Base-by-base conservation (phyloP, 2,329 filamentous ascomycete genomes). In the Mariannaea sp. region DNA sequence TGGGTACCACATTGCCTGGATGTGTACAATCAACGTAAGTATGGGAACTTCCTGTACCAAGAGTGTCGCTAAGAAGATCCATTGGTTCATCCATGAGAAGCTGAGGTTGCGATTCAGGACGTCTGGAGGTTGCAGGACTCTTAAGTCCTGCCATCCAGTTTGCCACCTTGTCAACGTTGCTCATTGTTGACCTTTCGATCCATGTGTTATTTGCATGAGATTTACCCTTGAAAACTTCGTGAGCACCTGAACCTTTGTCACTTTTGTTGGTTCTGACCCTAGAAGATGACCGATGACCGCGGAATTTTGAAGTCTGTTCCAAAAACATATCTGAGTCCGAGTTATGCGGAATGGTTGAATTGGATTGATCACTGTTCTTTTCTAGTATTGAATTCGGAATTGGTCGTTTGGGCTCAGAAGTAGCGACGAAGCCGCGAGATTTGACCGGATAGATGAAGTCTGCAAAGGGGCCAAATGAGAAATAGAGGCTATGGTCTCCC, bases 371-470 rank as follows among this genome's bases (percentile, higher is more conserved):
- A 19, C 35, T 14, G 3, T 41, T 41, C 12, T 19, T 16, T 2
- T 49, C 36, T 5, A 24, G 13, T 12, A 22, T 16, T 3, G 36
- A 36, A 9, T 35, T 32, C 12, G 29, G 36, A 2, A 22, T 19
- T 7, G 43, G 19, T 7, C 36, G 13, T 10, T 50, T 50, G 13
- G 19, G 17, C 7, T 53, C 13, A 10, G n/a, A 14, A 8, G 30
- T 13, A 7, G 59, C 26, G 14, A 30, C 9, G 14, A 42, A 49
- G 5, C 54, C 52, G 13, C 45, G 35, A 7, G 14, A 20, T 38
- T 67, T 65, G 14, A 41, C 55, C 16, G 8, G 22, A 45, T 67
- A 67, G 2, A 20, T 13, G 10, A 58, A 61, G n/a, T 41, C 29
- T 13, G 33, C 29, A 19, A 69, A 66, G 0, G 58, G 47, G 5